Conservation (phyloP, 1,284 basidiomycete species). For the Clitocybe nebularis region DNA sequence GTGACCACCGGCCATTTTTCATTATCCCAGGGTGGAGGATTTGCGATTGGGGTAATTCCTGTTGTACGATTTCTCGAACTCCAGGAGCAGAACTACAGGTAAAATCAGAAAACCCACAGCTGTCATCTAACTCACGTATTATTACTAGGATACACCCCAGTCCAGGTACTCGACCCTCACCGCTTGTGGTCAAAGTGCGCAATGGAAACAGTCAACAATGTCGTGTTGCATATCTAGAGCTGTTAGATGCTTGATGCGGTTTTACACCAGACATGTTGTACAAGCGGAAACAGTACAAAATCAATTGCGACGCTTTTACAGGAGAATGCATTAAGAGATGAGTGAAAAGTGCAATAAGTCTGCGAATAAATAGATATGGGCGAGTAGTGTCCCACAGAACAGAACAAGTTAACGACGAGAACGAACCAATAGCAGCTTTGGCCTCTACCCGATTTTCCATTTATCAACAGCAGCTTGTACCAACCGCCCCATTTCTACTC, state of each 20-base stretch:
- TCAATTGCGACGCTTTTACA: constrained; percentile 7
- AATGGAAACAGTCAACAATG: constrained; percentile 42
- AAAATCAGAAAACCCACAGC: constrained; percentile 4
- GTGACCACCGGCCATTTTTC: constrained; percentile 80
- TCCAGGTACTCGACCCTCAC: constrained; percentile 16
- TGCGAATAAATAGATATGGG: constrained; percentile 5
- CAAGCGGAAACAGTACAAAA: constrained; percentile 8
- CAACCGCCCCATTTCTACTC: constrained; percentile 66
- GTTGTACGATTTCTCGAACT: constrained; percentile 51
- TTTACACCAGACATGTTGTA: constrained; percentile 6
- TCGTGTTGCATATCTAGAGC: constrained; percentile 36
- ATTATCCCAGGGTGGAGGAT: constrained; percentile 69
- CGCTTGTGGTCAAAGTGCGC: constrained; percentile 44
- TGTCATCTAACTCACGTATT: neutral
- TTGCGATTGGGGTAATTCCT: constrained; percentile 70
- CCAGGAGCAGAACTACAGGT: constrained; percentile 50
- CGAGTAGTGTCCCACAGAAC: constrained; percentile 1
- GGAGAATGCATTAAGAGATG: constrained; percentile 3
- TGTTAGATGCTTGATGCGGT: constrained; percentile 24
- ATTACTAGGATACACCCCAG: constrained; percentile 16
- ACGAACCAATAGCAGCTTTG: neutral
- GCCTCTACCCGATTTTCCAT: constrained; percentile 54
- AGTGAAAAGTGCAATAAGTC: neutral
- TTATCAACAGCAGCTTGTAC: constrained; percentile 68
- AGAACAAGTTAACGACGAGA: constrained; percentile 1